Base-by-base conservation (phyloP, 768 basidiomycete genomes). In the Suillus subalutaceus region DNA sequence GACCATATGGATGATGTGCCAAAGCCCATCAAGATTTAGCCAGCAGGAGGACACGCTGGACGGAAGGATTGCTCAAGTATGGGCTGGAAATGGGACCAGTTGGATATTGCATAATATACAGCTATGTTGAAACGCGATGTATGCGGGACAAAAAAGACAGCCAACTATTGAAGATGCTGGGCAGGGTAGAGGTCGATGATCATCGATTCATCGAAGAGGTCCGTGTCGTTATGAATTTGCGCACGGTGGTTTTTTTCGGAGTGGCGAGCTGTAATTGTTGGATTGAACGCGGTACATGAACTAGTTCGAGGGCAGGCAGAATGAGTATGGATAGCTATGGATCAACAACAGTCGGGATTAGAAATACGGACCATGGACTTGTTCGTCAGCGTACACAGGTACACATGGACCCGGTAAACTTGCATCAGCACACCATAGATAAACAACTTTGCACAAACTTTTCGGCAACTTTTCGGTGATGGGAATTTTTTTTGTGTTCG, bases 201-300 rank as follows among this genome's bases (percentile, higher is more conserved):
- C 2, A 32, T 32, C 32, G 32, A 32, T 32, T 32, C 81, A 64
- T 82, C 82, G 20, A 81, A 81, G 50, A 94, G 81, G 6, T 84
- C 90, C 69, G 88, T 84, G 44, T 94, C 91, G 57, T 86, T 81
- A 71, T 94, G 92, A 23, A 93, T 85, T 74, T 92, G 86, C 61
- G 4, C 30, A 32, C 30, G 1, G n/a, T n/a, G n/a, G n/a, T 88
- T 68, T 88, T 85, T 65, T 85, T 88, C 66, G 90, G 78, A 7
- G 84, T 75, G 4, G 93, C 93, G n/a, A 94, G 85, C 93, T 94
- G 38, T 64, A 69, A 57, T 52, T 35, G 32, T 6, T 35, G 32
- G 1, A 35, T 35, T n/a, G n/a, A n/a, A n/a, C n/a, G n/a, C n/a
- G n/a, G n/a, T n/a, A n/a, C n/a, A n/a, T n/a, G 35, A 35, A 35